Conservation (phyloP, 2,329 filamentous ascomycete species). For the Cytospora piceae region DNA sequence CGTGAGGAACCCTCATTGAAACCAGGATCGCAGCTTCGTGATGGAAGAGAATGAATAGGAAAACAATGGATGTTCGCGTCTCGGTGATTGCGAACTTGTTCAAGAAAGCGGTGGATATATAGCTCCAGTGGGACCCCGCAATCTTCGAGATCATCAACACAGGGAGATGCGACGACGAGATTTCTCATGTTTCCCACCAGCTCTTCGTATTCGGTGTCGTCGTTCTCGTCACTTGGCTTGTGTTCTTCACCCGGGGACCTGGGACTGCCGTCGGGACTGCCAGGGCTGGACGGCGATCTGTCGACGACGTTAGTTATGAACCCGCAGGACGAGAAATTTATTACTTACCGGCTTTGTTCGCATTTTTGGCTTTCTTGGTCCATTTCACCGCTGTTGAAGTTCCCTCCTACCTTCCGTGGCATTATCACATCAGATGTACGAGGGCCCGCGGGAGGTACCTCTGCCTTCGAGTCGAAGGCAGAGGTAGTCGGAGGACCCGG, state of each 20-base stretch:
- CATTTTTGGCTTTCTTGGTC: background rate
- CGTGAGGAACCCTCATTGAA: background rate
- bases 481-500: background rate
- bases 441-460: background rate
- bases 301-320: background rate
- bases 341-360: background rate
- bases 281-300: background rate
- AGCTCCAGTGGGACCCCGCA: background rate
- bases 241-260: background rate
- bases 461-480: background rate
- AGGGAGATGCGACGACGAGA: background rate
- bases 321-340: background rate
- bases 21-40: background rate
- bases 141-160: slow-evolving; percentile 2
- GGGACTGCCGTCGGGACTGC: background rate
- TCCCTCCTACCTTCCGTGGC: background rate
- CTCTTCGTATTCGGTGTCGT: background rate
- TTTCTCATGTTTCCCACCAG: slow-evolving; percentile 4
- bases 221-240: background rate
- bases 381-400: background rate
- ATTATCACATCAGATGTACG: background rate
- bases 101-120: slow-evolving; percentile 7
- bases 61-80: background rate
- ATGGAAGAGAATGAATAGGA: background rate
- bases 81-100: background rate